Percentiles rank a stretch among this genome's conserved stretches.
phyloP scores from a whole-genome alignment of 257 asterid species.

The Knoxia roxburghii region DNA sequence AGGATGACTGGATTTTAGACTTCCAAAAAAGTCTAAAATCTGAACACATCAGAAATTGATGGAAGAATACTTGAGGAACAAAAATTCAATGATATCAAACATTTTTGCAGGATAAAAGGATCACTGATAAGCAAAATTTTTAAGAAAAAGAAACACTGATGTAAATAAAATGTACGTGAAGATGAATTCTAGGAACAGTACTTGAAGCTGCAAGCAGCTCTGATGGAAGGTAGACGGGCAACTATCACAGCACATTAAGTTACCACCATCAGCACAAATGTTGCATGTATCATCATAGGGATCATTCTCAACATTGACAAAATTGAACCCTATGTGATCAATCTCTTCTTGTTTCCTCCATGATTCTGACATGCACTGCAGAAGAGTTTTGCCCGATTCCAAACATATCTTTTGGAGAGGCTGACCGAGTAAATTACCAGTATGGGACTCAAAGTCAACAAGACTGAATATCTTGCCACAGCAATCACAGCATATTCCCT shows the following conservation, averaged over 20 bases:
- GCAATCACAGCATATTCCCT: slow-evolving; percentile 80
- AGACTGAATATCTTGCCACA: slow-evolving; percentile 45
- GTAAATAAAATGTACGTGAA: neutral
- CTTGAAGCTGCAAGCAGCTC: slow-evolving; percentile 71
- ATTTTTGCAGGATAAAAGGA: neutral
- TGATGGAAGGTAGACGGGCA: slow-evolving; percentile 97
- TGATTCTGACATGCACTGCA: slow-evolving; percentile 62
- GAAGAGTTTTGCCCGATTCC: slow-evolving; percentile 66
- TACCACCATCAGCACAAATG: slow-evolving; percentile 95
- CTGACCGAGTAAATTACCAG: slow-evolving; percentile 45
- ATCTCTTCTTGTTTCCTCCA: slow-evolving; percentile 62
- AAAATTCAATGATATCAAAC: neutral
- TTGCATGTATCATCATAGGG: slow-evolving; percentile 91
- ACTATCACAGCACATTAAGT: slow-evolving; percentile 85
- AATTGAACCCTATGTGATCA: slow-evolving; percentile 44
- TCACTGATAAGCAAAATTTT: neutral
- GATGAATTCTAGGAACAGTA: slow-evolving; percentile 28
- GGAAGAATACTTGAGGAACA: neutral
- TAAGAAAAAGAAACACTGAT: neutral
- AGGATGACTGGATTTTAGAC: neutral
- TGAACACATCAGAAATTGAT: neutral
- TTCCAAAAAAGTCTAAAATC: neutral
- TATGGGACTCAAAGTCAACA: slow-evolving; percentile 66
- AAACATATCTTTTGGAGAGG: slow-evolving; percentile 46
- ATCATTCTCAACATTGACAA: slow-evolving; percentile 71